Percentiles rank a stretch among this genome's conserved stretches.
Conservation (phyloP, 2,329 filamentous ascomycete genomes). For the Talaromyces pinophilus region DNA sequence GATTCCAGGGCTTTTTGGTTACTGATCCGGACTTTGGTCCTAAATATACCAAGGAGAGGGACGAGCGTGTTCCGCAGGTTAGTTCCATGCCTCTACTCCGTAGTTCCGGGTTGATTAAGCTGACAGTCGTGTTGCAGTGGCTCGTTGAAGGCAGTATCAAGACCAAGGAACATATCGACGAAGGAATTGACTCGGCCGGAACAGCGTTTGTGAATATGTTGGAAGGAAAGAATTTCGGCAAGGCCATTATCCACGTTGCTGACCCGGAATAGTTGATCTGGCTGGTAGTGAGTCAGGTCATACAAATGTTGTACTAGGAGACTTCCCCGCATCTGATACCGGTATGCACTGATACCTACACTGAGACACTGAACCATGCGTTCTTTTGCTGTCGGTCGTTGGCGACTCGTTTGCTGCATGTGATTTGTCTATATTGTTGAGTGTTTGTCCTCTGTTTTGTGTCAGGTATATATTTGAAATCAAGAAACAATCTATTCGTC, state of each 20-base stretch:
- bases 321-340: constrained; percentile 15
- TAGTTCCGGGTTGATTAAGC: neutral
- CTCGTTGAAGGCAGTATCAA: constrained; percentile 75
- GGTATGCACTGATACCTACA: constrained; percentile 8
- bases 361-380: neutral
- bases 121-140: constrained; percentile 58
- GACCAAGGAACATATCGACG: constrained; percentile 66
- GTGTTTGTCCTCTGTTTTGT: neutral
- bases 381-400: neutral
- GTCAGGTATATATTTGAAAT: neutral
- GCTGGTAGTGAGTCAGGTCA: neutral
- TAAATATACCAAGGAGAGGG: constrained; percentile 51
- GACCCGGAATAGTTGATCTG: constrained; percentile 16
- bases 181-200: constrained; percentile 74
- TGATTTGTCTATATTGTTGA: neutral
- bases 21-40: constrained; percentile 65
- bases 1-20: constrained; percentile 75
- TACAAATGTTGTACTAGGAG: constrained; percentile 1
- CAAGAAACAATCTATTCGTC: neutral
- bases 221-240: constrained; percentile 79
- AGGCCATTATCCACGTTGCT: constrained; percentile 68
- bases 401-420: neutral
- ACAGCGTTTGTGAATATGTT: constrained; percentile 76
- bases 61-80: constrained; percentile 19
- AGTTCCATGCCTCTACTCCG: neutral